Percentiles rank a stretch among this genome's conserved stretches.
phyloP scores from a whole-genome alignment of 768 basidiomycete species.

The Tulasnella sp. region DNA sequence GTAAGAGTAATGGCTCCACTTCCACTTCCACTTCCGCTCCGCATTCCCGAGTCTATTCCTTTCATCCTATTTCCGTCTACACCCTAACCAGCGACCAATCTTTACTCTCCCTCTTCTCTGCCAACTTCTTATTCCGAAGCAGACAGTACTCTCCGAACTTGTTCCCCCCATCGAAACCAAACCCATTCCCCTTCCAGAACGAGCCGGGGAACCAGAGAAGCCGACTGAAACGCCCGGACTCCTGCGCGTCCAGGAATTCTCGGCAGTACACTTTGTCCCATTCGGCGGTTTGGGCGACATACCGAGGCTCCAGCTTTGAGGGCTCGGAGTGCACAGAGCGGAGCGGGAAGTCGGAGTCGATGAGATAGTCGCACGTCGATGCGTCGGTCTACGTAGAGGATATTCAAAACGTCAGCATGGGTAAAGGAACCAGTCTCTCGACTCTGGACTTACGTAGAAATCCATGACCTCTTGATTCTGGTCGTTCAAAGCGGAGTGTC shows the following conservation, averaged over 20 bases:
- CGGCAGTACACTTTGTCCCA: slow-evolving; percentile 79
- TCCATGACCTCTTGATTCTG: slow-evolving; percentile 67
- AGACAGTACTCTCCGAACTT: slow-evolving; percentile 86
- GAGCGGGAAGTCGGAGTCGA: slow-evolving; percentile 79
- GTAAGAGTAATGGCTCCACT: no score
- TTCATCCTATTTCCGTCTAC: no score
- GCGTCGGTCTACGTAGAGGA: slow-evolving; percentile 44
- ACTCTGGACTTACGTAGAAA: slow-evolving; percentile 62
- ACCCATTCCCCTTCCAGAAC: slow-evolving; percentile 41
- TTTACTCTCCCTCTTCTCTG: slow-evolving; percentile 12
- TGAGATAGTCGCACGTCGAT: slow-evolving; percentile 72
- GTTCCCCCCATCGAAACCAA: slow-evolving; percentile 31
- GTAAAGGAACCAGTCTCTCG: background rate
- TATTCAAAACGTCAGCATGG: background rate
- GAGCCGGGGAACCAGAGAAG: slow-evolving; percentile 69
- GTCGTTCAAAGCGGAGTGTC: slow-evolving; percentile 70
- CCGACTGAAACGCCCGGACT: slow-evolving; percentile 62
- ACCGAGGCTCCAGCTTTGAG: slow-evolving; percentile 58
- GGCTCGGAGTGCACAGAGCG: slow-evolving; percentile 24
- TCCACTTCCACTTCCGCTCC: no score
- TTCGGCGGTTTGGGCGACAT: slow-evolving; percentile 44
- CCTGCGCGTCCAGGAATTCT: slow-evolving; percentile 71
- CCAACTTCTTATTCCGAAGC: slow-evolving; percentile 40
- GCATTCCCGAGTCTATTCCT: no score
- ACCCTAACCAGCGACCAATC: no score